Base-by-base conservation (phyloP, 1,284 basidiomycete genomes). In the Thelephora terrestris region DNA sequence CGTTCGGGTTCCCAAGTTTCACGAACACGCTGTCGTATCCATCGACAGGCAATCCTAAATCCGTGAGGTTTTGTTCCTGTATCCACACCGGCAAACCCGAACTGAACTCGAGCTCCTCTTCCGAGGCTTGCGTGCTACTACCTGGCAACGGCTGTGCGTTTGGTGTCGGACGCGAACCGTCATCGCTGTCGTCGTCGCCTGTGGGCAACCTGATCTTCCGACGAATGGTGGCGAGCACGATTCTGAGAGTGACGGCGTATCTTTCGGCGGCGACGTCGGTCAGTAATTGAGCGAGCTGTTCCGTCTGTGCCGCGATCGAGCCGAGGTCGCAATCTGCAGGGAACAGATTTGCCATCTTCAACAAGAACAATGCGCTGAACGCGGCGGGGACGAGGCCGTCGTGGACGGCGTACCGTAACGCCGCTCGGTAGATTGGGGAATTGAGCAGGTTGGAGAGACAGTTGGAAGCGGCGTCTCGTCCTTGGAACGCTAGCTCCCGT, bases 261-360 rank as follows among this genome's bases (percentile, higher is more conserved):
- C 88, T 86, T 68, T 90, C 88, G n/a, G 90, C 89, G 21, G 87
- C 86, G 20, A 91, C 88, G 47, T 91, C 89, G 5, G 84, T 86
- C 46, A 91, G 70, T 43, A 91, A 65, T 57, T 88, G 83, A 0
- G 87, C 84, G 45, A 92, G 73, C 63, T 91, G 84, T 63, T 91
- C 89, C 23, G 90, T 88, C 61, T 91, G 88, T 7, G 65, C 71
- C 38, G 78, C 81, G 61, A 91, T 89, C 4, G 76, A 76, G 29
- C 67, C 71, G 29, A 90, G 69, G 61, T 92, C 89, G 44, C 91
- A 70, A 57, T 91, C 88, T 9, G 78, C 66, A 1, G 87, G 87
- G 71, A 91, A 92, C 18, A 92, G 73, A 57, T 81, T 85, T 46
- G 86, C 88, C 79, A 91, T 91, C 68, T 96, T 95, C 53, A 96